A percentile compares a stretch with the other conserved stretches of the same genome.
Evolutionary conservation across 2,329 filamentous ascomycete genomes (phyloP).

Genomic region (Pseudogymnoascus sp.): DNA sequence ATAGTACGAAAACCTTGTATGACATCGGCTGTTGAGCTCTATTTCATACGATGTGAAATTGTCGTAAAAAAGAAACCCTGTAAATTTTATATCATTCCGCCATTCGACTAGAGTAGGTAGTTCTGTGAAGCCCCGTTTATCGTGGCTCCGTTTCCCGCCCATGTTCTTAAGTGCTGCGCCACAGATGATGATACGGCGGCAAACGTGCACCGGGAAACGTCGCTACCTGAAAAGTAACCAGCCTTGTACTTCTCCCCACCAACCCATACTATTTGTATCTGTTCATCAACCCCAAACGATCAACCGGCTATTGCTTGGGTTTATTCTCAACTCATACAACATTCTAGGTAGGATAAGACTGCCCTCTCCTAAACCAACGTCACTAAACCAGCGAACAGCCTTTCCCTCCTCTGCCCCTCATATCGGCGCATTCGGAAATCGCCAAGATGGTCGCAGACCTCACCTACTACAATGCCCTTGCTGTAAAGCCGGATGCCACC

Average conservation of each 20-base stretch:
- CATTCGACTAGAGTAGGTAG: neutral
- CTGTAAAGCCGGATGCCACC: slow-evolving; percentile 74
- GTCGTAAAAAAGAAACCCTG: neutral
- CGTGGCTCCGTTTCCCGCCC: neutral
- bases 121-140: neutral
- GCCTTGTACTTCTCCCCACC: slow-evolving; percentile 6
- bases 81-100: neutral
- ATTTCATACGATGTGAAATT: neutral
- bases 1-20: neutral
- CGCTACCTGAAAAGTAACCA: slow-evolving; percentile 1
- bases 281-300: neutral
- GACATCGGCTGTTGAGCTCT: neutral
- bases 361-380: neutral
- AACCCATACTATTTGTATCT: neutral
- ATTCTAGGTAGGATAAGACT: neutral
- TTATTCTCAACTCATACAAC: neutral
- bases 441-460: slow-evolving; percentile 74
- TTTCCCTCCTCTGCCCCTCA: neutral
- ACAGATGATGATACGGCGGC: slow-evolving; percentile 6
- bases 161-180: neutral
- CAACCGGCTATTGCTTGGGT: neutral
- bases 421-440: slow-evolving; percentile 4
- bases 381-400: neutral
- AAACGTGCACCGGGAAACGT: neutral
- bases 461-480: slow-evolving; percentile 77